Conservation (phyloP, 306 rosid species). For the Lathyrus oleraceus region DNA sequence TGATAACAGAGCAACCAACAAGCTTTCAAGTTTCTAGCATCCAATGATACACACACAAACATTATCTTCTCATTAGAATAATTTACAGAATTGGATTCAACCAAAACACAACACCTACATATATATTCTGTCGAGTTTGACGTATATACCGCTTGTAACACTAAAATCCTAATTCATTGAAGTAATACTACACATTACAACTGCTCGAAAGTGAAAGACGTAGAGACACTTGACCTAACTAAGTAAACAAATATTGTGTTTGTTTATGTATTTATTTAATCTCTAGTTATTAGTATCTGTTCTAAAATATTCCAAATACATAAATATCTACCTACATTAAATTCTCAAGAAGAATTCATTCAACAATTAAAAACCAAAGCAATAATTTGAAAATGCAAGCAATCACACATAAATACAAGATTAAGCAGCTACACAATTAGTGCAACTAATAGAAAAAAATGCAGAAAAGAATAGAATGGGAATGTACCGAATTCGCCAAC, state of each 20-base stretch:
- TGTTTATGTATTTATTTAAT: too few relatives aligned
- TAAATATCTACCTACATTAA: neutral
- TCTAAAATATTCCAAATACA: neutral
- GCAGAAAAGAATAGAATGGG: neutral
- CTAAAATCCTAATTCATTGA: too few relatives aligned
- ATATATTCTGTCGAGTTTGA: too few relatives aligned
- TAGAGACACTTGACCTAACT: too few relatives aligned
- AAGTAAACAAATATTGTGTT: too few relatives aligned
- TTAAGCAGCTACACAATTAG: neutral
- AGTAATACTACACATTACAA: too few relatives aligned
- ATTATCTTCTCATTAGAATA: conserved; percentile 4
- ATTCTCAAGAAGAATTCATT: neutral
- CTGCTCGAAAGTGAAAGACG: too few relatives aligned
- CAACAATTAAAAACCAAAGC: neutral
- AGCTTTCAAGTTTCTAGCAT: conserved; percentile 11
- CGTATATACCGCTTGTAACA: too few relatives aligned
- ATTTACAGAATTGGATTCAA: conserved; percentile 5
- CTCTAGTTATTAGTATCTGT: neutral
- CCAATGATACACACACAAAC: neutral
- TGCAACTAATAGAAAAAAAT: neutral
- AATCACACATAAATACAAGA: neutral
- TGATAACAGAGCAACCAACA: neutral
- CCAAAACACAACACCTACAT: neutral
- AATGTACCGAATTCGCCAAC: conserved; percentile 61
- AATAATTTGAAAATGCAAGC: neutral